phyloP scores from a whole-genome alignment of 2,329 filamentous ascomycete species.

The Penicillium sp. region DNA sequence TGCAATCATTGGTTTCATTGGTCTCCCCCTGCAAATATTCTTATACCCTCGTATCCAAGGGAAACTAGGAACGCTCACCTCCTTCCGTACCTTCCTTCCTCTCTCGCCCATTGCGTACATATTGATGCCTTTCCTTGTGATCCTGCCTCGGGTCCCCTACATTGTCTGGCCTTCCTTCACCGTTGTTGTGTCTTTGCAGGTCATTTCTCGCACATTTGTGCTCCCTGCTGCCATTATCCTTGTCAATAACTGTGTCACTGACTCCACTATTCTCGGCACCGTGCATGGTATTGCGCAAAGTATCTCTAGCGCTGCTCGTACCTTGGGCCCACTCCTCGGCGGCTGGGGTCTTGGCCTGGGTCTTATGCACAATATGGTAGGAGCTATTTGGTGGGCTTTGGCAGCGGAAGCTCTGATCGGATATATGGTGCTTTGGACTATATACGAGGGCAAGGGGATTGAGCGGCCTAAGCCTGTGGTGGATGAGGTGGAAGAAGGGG shows the following conservation, averaged over 20 bases:
- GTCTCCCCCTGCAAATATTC: slow-evolving; percentile 70
- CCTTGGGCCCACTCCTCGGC: slow-evolving; percentile 56
- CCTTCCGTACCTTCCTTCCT: slow-evolving; percentile 67
- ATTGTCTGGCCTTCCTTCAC: slow-evolving; percentile 66
- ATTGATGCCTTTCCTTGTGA: slow-evolving; percentile 67
- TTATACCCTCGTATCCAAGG: slow-evolving; percentile 69
- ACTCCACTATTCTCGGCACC: slow-evolving; percentile 57
- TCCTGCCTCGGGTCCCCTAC: slow-evolving; percentile 59
- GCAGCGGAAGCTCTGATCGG: slow-evolving; percentile 57
- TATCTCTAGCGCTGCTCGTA: slow-evolving; percentile 54
- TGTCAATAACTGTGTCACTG: slow-evolving; percentile 61
- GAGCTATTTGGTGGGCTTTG: slow-evolving; percentile 59
- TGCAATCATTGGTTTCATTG: slow-evolving; percentile 72
- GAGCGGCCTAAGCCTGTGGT: slow-evolving; percentile 42
- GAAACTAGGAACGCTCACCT: slow-evolving; percentile 66
- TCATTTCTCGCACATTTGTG: slow-evolving; percentile 70
- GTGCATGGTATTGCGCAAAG: slow-evolving; percentile 61
- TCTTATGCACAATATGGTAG: slow-evolving; percentile 55
- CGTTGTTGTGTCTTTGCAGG: slow-evolving; percentile 66
- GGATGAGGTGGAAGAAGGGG: slow-evolving; percentile 14
- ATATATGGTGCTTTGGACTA: slow-evolving; percentile 59
- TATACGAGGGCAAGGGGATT: slow-evolving; percentile 66
- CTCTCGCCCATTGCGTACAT: slow-evolving; percentile 71
- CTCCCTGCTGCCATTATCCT: slow-evolving; percentile 60
- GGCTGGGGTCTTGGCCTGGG: slow-evolving; percentile 57